Conservation (phyloP, 2,329 filamentous ascomycete genomes). For the Colletotrichum truncatum region DNA sequence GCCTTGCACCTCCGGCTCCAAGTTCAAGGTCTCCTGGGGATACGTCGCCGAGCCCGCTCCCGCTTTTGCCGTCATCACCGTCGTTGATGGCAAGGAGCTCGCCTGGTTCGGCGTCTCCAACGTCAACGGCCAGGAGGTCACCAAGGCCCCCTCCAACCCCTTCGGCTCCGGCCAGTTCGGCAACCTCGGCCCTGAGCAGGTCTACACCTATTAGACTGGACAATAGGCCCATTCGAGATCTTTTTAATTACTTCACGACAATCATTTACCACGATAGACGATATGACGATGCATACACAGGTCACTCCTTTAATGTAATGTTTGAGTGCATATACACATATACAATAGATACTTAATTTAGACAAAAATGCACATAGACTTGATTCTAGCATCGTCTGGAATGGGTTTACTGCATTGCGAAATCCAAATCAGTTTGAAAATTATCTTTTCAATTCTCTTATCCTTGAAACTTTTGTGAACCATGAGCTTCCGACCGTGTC, state of each 20-base stretch:
- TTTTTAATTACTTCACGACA: not conserved
- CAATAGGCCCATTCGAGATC: no score
- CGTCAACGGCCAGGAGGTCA: slow-evolving; percentile 18
- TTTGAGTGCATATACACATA: not conserved
- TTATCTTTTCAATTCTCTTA: no score
- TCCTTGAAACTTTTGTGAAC: no score
- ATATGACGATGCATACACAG: not conserved
- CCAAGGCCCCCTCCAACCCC: slow-evolving; percentile 18
- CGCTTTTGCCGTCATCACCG: not conserved
- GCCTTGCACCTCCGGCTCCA: slow-evolving; percentile 17
- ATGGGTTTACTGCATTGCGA: no score
- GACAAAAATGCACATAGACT: not conserved
- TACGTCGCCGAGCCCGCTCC: not conserved
- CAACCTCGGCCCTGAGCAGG: slow-evolving; percentile 21
- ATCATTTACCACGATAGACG: not conserved
- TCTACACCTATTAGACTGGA: slow-evolving; percentile 17
- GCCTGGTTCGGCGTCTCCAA: slow-evolving; percentile 18
- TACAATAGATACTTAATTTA: not conserved
- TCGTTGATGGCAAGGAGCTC: not conserved
- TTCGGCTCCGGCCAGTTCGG: slow-evolving; percentile 22
- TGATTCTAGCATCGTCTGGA: not conserved
- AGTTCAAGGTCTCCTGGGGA: slow-evolving; percentile 16
- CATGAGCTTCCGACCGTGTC: no score
- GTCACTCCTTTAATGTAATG: slow-evolving; percentile 1
- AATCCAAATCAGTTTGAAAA: no score